These are phyloP conservation scores for Cucumis variabilis DNA, from an alignment of 331 rosid species.

Conservation along the genomic window DNA sequence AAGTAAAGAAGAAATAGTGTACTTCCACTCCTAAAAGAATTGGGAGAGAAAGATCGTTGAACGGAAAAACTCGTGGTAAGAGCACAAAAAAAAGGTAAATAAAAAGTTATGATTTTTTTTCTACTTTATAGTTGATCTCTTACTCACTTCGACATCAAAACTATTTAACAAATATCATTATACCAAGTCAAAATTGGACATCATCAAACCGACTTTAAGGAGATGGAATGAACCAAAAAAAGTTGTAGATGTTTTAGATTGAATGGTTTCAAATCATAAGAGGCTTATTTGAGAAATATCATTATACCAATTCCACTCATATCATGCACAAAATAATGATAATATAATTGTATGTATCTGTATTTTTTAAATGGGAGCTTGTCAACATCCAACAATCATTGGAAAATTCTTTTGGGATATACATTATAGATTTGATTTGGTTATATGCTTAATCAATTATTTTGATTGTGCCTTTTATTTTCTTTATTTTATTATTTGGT, in stretches of 20 bases:
- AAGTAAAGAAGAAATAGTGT: too few relatives aligned
- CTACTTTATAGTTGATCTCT: too few relatives aligned
- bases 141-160: too few relatives aligned
- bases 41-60: too few relatives aligned
- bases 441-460: constrained; percentile 10
- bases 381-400: constrained; percentile 18
- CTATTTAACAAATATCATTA: too few relatives aligned
- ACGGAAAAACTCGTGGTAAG: too few relatives aligned
- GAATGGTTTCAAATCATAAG: background rate
- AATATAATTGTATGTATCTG: background rate
- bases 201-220: too few relatives aligned
- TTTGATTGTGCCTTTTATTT: background rate
- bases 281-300: background rate
- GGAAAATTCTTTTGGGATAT: background rate
- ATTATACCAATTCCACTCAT: background rate
- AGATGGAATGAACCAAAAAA: too few relatives aligned
- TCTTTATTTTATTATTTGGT: background rate
- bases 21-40: too few relatives aligned
- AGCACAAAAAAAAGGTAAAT: too few relatives aligned
- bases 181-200: too few relatives aligned
- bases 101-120: too few relatives aligned
- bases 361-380: background rate
- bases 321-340: background rate
- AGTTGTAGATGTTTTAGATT: background rate
- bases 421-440: background rate